Conservation (phyloP, 2,329 filamentous ascomycete genomes). For the Aspergillus intermedius region DNA sequence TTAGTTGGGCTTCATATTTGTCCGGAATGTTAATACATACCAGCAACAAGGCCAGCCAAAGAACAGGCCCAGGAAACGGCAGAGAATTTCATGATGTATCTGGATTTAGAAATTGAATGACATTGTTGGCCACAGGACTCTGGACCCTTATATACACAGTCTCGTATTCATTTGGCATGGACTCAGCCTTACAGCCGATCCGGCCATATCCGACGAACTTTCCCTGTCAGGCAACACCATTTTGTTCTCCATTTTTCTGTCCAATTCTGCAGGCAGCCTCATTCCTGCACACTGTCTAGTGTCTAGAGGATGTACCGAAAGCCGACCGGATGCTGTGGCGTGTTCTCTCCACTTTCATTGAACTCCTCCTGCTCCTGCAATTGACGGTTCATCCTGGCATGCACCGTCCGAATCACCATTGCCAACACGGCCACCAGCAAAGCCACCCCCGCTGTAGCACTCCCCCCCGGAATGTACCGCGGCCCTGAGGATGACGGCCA, state of each 20-base stretch:
- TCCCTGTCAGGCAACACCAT: background rate
- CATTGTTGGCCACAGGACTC: too few species aligned
- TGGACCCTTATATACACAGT: too few species aligned
- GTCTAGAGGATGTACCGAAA: too few species aligned
- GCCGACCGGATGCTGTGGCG: too few species aligned
- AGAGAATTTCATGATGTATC: background rate
- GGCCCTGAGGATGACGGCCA: slow-evolving; percentile 31
- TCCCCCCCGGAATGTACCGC: slow-evolving; percentile 32
- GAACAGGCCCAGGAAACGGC: background rate
- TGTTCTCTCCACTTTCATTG: too few species aligned
- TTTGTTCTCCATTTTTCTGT: background rate
- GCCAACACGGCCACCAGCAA: slow-evolving; percentile 30
- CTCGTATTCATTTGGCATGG: background rate
- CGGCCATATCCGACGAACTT: background rate
- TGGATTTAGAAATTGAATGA: too few species aligned
- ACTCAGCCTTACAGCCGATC: background rate
- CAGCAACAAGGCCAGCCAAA: background rate
- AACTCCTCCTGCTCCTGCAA: too few species aligned
- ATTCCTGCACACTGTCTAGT: background rate
- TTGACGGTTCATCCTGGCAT: slow-evolving; percentile 26
- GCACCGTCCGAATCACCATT: slow-evolving; percentile 26
- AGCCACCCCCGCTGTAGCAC: slow-evolving; percentile 30
- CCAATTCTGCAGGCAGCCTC: background rate
- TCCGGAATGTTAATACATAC: background rate
- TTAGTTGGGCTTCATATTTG: background rate